phyloP scores from a whole-genome alignment of 768 basidiomycete genomes.

The Phanerochaete carnosa region DNA sequence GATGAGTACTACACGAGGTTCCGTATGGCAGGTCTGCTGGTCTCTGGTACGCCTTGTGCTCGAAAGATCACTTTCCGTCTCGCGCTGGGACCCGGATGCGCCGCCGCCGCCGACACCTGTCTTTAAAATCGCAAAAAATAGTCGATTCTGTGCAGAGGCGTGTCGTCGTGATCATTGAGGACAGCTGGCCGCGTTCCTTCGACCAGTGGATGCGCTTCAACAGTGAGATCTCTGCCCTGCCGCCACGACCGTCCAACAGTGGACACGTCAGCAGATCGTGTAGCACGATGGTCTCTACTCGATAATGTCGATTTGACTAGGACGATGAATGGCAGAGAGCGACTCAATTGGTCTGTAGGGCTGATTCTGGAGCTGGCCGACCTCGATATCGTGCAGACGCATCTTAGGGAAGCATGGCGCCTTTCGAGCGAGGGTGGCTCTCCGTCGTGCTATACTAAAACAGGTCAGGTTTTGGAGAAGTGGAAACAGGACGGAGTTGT shows the following conservation, averaged over 20 bases:
- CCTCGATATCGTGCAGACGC: no score
- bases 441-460: neutral
- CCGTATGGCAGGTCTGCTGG: neutral
- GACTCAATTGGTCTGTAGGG: no score
- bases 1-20: neutral
- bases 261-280: no score
- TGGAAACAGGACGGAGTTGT: no score
- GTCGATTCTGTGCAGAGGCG: constrained; percentile 20
- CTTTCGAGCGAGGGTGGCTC: no score
- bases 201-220: neutral
- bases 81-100: constrained; percentile 17
- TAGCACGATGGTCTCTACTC: no score
- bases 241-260: no score
- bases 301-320: no score
- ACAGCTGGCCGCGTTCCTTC: constrained; percentile 26
- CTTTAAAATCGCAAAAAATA: constrained; percentile 24
- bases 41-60: neutral
- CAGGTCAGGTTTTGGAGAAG: no score
- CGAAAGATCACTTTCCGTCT: constrained; percentile 13
- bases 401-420: no score
- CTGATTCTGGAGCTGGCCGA: no score
- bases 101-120: constrained; percentile 12
- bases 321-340: no score
- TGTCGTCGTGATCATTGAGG: constrained; percentile 18
- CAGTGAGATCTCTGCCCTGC: neutral